Base-by-base conservation (phyloP, 2,329 filamentous ascomycete species). In the Apiospora hydei region DNA sequence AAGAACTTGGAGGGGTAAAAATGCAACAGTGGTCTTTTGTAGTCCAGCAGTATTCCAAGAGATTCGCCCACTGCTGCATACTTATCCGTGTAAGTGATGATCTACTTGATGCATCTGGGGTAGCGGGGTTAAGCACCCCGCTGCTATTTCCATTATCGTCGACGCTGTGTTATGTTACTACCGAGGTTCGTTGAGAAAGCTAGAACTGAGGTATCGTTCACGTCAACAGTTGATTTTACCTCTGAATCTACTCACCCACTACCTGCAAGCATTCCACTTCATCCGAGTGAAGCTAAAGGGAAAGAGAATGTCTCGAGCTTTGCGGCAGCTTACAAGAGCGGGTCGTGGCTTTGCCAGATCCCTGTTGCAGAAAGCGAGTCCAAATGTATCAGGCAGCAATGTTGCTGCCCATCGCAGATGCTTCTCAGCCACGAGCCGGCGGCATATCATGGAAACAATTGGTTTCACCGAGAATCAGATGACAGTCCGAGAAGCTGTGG, bases 391-490 rank as follows among this genome's bases (percentile, higher is more conserved):
- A 41, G 13, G 57, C 34, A 64, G 57, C 8, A 41, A 24, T 11
- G 21, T 2, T 38, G 10, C 21, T 13, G 72, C 70, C 10, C 57
- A 14, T 7, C 10, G 21, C 57, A 13, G 57, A 64, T 24, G 46
- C 34, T 85, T 86, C 74, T 85, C 84, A 6, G 79, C 79, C 6
- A 83, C 84, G 4, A 21, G 75, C 2, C 51, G 71, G 11, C 77
- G 77, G 7, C 73, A 73, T 0, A 83, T 95, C 70, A 95, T 95
- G 93, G 91, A 94, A 75, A 90, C 88, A 47, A 89, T 88, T 0
- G 90, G 91, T 38, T 95, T 96, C 82, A 91, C 90, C 0, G 90
- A 93, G 64, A 91, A 90, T 68, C 93, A 96, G 77, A 78, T 95
- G 66, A 90, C 88, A 70, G 93, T 96, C 4, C 88, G 92, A 47